These are phyloP conservation scores for Raffaelea arxii DNA, from an alignment of 2,329 filamentous ascomycete species.

Conservation along the genomic window DNA sequence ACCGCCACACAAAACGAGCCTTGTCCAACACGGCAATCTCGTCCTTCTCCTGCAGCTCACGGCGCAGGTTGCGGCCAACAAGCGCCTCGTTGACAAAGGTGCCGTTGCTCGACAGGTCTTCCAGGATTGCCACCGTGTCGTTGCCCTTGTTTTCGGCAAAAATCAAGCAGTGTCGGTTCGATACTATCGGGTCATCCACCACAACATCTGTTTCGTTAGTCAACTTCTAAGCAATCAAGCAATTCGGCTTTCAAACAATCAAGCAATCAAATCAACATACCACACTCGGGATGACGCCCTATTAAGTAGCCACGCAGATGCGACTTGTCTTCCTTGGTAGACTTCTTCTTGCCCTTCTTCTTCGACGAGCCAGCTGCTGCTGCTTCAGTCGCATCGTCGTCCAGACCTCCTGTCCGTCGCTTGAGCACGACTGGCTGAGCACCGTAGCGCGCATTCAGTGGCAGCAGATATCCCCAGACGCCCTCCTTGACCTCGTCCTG, in stretches of 20 bases:
- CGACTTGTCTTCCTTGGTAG: conserved; percentile 45
- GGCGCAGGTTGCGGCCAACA: conserved; percentile 82
- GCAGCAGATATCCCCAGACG: conserved; percentile 92
- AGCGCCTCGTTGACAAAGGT: conserved; percentile 92
- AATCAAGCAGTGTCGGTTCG: conserved; percentile 65
- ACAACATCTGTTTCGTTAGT: conserved; percentile 49
- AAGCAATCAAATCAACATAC: conserved; percentile 38
- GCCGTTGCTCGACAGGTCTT: conserved; percentile 92
- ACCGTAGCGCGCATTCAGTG: conserved; percentile 60
- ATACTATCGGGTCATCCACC: conserved; percentile 70
- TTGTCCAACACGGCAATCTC: conserved; percentile 81
- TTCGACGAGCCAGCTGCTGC: conserved; percentile 12
- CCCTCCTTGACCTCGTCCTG: conserved; percentile 75
- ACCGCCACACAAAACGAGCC: conserved; percentile 83
- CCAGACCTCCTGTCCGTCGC: conserved; percentile 59
- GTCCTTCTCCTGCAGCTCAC: conserved; percentile 81
- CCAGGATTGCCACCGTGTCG: conserved; percentile 60
- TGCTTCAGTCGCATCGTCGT: conserved; percentile 19
- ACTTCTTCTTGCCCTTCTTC: conserved; percentile 30
- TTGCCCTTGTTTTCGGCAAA: conserved; percentile 27
- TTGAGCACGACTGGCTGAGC: conserved; percentile 62
- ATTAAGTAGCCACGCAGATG: conserved; percentile 80
- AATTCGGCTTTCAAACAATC: neutral
- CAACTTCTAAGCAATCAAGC: neutral
- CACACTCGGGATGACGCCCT: conserved; percentile 87